Conservation (phyloP, 164 flowering plant species). For the Aristolochia fimbriata region DNA sequence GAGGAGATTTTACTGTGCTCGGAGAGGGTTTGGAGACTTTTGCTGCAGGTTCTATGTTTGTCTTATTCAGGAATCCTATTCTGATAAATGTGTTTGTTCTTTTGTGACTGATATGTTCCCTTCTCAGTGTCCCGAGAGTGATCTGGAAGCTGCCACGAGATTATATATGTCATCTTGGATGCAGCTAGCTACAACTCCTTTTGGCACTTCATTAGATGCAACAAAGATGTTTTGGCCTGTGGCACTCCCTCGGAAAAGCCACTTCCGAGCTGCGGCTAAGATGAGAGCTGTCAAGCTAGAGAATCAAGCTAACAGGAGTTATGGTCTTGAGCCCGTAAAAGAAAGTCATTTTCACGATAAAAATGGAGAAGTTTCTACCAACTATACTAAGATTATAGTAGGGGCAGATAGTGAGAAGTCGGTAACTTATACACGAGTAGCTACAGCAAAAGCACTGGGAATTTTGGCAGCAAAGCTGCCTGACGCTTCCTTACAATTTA, state of each 20-base stretch:
- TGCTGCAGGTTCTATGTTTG: conserved; percentile 52
- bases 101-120: background rate
- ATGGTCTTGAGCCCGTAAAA: conserved; percentile 26
- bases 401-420: conserved; percentile 89
- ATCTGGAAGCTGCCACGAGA: conserved; percentile 60
- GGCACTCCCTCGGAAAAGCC: conserved; percentile 81
- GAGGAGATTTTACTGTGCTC: conserved; percentile 73
- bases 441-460: conserved; percentile 79
- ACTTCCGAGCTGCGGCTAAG: conserved; percentile 85
- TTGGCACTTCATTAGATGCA: conserved; percentile 75
- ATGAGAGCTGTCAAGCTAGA: conserved; percentile 85
- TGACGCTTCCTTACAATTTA: conserved; percentile 39
- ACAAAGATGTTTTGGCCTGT: conserved; percentile 96
- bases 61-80: background rate
- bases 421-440: conserved; percentile 79
- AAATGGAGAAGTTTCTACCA: conserved; percentile 44
- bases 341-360: conserved; percentile 31
- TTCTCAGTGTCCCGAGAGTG: conserved; percentile 55
- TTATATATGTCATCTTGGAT: conserved; percentile 68
- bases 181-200: conserved; percentile 80
- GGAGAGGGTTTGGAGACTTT: conserved; percentile 90
- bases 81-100: background rate
- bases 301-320: conserved; percentile 27
- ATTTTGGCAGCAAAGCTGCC: conserved; percentile 67
- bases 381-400: conserved; percentile 57